Evolutionary conservation across 192 early-diverging fungal species (phyloP), one percentile per base, ranked within the genome.

Genomic region (Linnemannia schmuckeri): DNA sequence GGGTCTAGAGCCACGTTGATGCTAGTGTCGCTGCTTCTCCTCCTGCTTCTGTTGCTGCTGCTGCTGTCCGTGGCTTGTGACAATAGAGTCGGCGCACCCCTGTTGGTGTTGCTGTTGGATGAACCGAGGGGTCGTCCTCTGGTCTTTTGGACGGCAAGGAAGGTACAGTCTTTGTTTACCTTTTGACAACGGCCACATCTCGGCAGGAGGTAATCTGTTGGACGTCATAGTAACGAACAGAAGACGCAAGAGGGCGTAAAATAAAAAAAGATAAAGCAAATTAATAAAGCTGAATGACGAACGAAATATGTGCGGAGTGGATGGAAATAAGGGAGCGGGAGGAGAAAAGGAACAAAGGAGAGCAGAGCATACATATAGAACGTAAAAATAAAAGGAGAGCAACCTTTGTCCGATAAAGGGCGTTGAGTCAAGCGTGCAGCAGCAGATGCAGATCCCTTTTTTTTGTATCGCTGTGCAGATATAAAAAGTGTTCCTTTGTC

Each of bases 131-230:
- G 61, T 30, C 61, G 30, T 27, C 61, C 61, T 35, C 61, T 27
- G 12, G 61, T 66, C 61, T 66, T 66, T 66, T 66, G 61, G 30
- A 66, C 61, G 27, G 61, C 61, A 30, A 66, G 30, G 30, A 66
- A 66, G 2, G 61, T 66, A 12, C 61, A 66, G 30, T 66, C 61
- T 3, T 66, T 66, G 61, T 66, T 66, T 12, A 66, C 61, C 61
- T 33, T 66, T 66, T 66, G 61, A 30, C 61, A 66, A 24, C 61
- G 61, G 30, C 61, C 61, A 66, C 61, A 66, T 15, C 61, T 66
- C 12, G 61, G 61, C 13, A 66, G 30, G 27, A 66, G 61, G 61
- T 66, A 66, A 66, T 66, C 61, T 66, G 15, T 66, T 33, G 61
- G 30, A 66, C 49, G 17, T 18, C 49, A 52, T 27, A 57, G 46